phyloP scores from a whole-genome alignment of 352 stramenopile genomes.

The Phytophthora idaei region DNA sequence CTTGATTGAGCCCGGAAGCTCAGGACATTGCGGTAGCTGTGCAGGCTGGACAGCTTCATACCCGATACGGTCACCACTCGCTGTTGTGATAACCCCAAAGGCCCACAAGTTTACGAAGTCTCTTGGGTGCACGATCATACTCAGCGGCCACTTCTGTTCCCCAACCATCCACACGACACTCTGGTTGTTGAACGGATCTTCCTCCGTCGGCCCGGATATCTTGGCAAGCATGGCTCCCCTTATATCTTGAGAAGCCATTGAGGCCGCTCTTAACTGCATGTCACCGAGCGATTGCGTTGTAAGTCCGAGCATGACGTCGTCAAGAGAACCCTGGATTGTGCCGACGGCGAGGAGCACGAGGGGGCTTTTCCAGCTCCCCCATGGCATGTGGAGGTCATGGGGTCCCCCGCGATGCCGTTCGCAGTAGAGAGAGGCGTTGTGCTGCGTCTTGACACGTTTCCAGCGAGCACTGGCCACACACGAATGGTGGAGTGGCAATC shows the following conservation, averaged over 20 bases:
- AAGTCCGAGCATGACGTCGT: slow-evolving; percentile 35
- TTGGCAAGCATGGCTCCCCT: slow-evolving; percentile 51
- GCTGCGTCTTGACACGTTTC: slow-evolving; percentile 28
- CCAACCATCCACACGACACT: slow-evolving; percentile 55
- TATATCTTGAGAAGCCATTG: slow-evolving; percentile 16
- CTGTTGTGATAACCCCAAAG: slow-evolving; percentile 36
- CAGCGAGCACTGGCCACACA: slow-evolving; percentile 14
- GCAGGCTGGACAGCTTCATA: slow-evolving; percentile 62
- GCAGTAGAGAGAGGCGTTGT: slow-evolving; percentile 27
- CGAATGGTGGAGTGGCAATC: slow-evolving; percentile 24
- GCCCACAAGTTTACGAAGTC: slow-evolving; percentile 59
- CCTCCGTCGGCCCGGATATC: slow-evolving; percentile 41
- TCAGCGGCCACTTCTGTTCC: slow-evolving; percentile 38
- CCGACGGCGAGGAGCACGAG: slow-evolving; percentile 20
- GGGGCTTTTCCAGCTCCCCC: slow-evolving; percentile 17
- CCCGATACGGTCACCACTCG: slow-evolving; percentile 40
- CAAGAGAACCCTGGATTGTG: slow-evolving; percentile 18
- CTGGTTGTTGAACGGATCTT: slow-evolving; percentile 54
- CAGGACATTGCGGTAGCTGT: slow-evolving; percentile 24
- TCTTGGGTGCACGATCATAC: slow-evolving; percentile 45
- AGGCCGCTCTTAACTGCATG: slow-evolving; percentile 22
- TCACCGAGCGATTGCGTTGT: slow-evolving; percentile 18
- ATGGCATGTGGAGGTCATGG: slow-evolving; percentile 9
- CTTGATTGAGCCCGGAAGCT: slow-evolving; percentile 15
- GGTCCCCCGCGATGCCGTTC: slow-evolving; percentile 2